Base-by-base conservation (phyloP, 2,329 filamentous ascomycete species). In the Ophiocordyceps camponoti-floridani region DNA sequence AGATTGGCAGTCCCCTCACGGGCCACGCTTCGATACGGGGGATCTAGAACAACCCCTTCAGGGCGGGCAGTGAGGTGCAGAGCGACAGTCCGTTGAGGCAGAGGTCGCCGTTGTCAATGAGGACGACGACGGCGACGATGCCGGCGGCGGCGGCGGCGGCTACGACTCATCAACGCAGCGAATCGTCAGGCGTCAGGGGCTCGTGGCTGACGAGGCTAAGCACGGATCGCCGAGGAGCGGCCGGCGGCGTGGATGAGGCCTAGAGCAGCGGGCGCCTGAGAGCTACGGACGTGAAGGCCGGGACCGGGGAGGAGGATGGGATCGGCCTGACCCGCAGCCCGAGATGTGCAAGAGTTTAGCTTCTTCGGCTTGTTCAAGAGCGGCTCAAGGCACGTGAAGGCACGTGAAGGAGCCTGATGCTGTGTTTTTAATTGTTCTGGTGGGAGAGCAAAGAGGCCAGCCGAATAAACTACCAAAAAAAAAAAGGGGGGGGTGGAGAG, bases 1-100 rank as follows among this genome's bases (percentile, higher is more conserved):
- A 84, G 58, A 82, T 84, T 48, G 77, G 79, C 40, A 84, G 80
- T 55, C 81, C 80, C 2, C 61, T 78, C 44, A 62, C 69, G 30
- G 64, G 70, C 44, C 57, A 64, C 27, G 56, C 61, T 27, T 59
- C 60, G 45, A 49, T 63, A 50, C 54, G 59, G 47, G 59, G 60
- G 43, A 52, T 59, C 50, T 63, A 63, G 61, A 48, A 47, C 48
- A 48, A 42, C 45, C 48, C 52, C 46, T 42, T 42, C 37, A 40
- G 44, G 40, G 42, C 42, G 35, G 44, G 47, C 41, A 30, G 41
- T 27, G 38, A 16, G 43, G 12, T 27, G 11, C 45, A 46, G 12
- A 46, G 40, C 35, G 45, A 40, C 19, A 51, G 51, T 33, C 50
- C 49, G n/a, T 43, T 45, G 33, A 43, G 40, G 31, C 46, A 49